A percentile compares a stretch with the other conserved stretches of the same genome.
These are phyloP conservation scores for Grifola frondosa DNA, from an alignment of 1,284 basidiomycete genomes.

Conservation along the genomic window DNA sequence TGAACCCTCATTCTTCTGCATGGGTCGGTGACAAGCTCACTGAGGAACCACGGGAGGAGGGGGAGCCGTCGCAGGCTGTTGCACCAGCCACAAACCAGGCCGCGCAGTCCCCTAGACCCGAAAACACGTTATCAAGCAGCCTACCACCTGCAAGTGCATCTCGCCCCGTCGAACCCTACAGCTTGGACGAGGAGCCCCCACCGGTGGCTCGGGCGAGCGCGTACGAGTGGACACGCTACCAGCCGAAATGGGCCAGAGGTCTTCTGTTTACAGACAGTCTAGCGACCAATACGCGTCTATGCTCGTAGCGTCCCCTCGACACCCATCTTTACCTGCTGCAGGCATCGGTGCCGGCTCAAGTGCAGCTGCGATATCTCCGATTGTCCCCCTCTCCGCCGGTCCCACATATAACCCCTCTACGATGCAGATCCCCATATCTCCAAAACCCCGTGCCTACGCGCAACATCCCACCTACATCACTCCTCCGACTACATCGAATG, in stretches of 20 bases:
- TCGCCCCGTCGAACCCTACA: constrained; percentile 14
- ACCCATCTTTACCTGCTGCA: constrained; percentile 42
- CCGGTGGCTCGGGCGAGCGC: constrained; percentile 16
- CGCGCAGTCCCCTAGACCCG: constrained; percentile 19
- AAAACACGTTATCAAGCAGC: constrained; percentile 14
- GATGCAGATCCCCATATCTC: constrained; percentile 53
- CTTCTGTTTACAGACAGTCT: constrained; percentile 18
- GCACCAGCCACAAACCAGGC: constrained; percentile 15
- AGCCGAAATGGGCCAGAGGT: constrained; percentile 31
- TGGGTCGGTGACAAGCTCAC: constrained; percentile 29
- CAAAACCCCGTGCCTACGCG: constrained; percentile 63
- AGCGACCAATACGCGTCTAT: constrained; percentile 29
- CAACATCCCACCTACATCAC: constrained; percentile 77
- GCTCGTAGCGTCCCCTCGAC: constrained; percentile 43
- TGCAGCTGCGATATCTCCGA: constrained; percentile 29
- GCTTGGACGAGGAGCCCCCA: constrained; percentile 12
- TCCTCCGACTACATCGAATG: constrained; percentile 50
- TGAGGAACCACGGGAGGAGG: constrained; percentile 22
- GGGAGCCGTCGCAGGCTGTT: constrained; percentile 10
- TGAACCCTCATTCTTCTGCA: constrained; percentile 10
- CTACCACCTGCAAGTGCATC: constrained; percentile 11
- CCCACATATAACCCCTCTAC: constrained; percentile 48
- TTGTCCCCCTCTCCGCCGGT: constrained; percentile 55
- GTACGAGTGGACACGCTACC: constrained; percentile 12
- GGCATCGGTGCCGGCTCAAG: constrained; percentile 39